Base-by-base conservation (phyloP, 1,284 basidiomycete species). In the Apiotrichum veenhuisii region DNA sequence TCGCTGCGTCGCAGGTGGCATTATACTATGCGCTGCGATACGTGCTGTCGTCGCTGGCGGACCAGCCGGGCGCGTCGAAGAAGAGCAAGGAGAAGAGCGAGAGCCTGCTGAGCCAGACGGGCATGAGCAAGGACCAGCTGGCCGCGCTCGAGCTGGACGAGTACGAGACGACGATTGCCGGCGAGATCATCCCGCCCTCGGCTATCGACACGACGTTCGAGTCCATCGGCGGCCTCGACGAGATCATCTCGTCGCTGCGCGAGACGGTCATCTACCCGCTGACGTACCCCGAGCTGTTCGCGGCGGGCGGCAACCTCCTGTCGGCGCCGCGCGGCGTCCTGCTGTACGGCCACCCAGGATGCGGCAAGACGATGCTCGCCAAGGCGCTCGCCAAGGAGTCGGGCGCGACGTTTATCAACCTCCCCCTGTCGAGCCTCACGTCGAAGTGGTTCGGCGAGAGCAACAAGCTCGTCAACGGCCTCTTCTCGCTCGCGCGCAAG, bases 391-490 rank as follows among this genome's bases (percentile, higher is more conserved):
- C 94, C 7, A 92, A 96, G 73, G 95, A 99, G 80, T 91, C 88
- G 17, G 90, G 91, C 25, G 96, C 96, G 22, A 96, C 93, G 0
- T 99, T 99, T 73, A 91, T 95, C 80, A 92, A 93, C 77, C 86
- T 93, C 60, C 85, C 88, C 4, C 74, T 82, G 17, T 81, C 80
- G 11, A 81, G 79, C 30, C 68, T 81, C 67, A 77, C 89, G 37
- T 90, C 88, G 79, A 94, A 95, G 78, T 97, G 93, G 95, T 98
- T 94, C 67, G 96, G 95, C 54, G 95, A 99, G 77, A 92, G 89
- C 14, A 98, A 98, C 78, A 98, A 98, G 78, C 87, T 98, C 49
- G 93, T 98, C 12, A 88, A 89, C 2, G 95, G 88, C 0, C 75
- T 88, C 40, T 89, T 89, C 75, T 84, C 84, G 9, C 80, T 89